Evolutionary conservation across 1,284 basidiomycete genomes (phyloP), one percentile per base, ranked within the genome.

Genomic region (Marasmius sp.): DNA sequence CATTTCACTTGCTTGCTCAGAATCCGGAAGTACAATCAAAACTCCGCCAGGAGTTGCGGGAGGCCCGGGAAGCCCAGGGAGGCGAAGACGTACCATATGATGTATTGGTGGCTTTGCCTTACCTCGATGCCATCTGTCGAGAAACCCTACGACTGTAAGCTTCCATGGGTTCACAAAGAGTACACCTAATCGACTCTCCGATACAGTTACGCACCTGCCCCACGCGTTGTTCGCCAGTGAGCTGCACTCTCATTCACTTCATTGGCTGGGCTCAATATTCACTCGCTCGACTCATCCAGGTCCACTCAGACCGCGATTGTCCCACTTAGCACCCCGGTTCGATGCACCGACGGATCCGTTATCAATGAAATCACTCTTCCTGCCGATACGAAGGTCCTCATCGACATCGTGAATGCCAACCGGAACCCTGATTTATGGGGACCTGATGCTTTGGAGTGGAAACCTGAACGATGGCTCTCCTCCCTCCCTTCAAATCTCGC

Each of bases 381-480:
- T 0, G 66, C 66, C 11, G 60, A 66, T n/a, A 71, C 72, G 3
- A 62, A 65, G 16, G 51, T 75, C 12, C 61, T 72, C 27, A 63
- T 73, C 9, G 70, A 71, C 1, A 69, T 74, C 22, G 14, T 71
- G 14, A 66, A 64, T 33, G 56, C 67, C 6, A 77, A 77, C 54
- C 64, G 71, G 38, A 68, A 75, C 59, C 68, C 70, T 20, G 60
- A 62, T 0, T 48, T 76, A 1, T 77, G 75, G 76, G 75, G 75
- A 3, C 61, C 65, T 36, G 75, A 76, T 61, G 70, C 73, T 12
- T 51, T 67, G n/a, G 73, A 75, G 53, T 77, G 75, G 74, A 75
- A 74, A 54, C 75, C 75, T 11, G 71, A 75, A 52, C 64, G 75
- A 14, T 77, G 74, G 74, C 65, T 75, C 16, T 59, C 61, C 16